These are phyloP conservation scores for Hyaloscypha bicolor DNA, from an alignment of 495 filamentous ascomycete species.

Conservation along the genomic window DNA sequence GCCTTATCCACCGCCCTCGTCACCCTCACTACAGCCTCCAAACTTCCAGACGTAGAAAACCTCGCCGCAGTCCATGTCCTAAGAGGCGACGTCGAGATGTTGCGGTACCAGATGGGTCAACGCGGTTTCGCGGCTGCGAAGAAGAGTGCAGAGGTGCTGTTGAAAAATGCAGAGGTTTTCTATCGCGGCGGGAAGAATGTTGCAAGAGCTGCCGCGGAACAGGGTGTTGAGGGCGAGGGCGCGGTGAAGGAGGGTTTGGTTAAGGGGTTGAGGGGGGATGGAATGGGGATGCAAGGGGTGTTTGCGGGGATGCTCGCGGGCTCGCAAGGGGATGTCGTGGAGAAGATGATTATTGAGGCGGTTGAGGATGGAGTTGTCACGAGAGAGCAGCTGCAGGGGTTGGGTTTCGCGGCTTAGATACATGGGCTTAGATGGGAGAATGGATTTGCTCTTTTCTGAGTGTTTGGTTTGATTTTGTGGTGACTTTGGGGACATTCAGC, in stretches of 20 bases:
- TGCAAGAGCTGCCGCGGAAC: constrained; percentile 28
- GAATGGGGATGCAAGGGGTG: not conserved
- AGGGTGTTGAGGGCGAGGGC: not conserved
- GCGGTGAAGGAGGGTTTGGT: constrained; percentile 14
- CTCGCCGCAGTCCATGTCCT: constrained; percentile 60
- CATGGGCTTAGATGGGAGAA: too few relatives aligned
- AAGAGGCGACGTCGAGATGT: constrained; percentile 64
- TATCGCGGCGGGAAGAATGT: constrained; percentile 59
- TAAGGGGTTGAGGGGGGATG: constrained; percentile 1
- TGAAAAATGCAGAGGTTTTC: constrained; percentile 66
- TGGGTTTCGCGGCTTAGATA: not conserved
- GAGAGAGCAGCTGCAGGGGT: constrained; percentile 8
- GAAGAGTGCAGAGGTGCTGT: constrained; percentile 50
- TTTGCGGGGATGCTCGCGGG: not conserved
- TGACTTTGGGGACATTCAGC: too few relatives aligned
- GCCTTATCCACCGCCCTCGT: constrained; percentile 50
- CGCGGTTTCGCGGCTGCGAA: constrained; percentile 42
- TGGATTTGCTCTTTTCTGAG: too few relatives aligned
- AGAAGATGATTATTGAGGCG: constrained; percentile 16
- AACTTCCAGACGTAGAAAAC: constrained; percentile 51
- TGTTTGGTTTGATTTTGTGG: too few relatives aligned
- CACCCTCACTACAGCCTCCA: constrained; percentile 54
- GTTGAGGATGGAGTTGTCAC: constrained; percentile 27
- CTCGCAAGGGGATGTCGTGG: too few relatives aligned
- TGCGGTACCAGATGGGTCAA: constrained; percentile 51